These are phyloP conservation scores for Thymus quinquecostatus DNA, from an alignment of 257 asterid species.

Conservation along the genomic window DNA sequence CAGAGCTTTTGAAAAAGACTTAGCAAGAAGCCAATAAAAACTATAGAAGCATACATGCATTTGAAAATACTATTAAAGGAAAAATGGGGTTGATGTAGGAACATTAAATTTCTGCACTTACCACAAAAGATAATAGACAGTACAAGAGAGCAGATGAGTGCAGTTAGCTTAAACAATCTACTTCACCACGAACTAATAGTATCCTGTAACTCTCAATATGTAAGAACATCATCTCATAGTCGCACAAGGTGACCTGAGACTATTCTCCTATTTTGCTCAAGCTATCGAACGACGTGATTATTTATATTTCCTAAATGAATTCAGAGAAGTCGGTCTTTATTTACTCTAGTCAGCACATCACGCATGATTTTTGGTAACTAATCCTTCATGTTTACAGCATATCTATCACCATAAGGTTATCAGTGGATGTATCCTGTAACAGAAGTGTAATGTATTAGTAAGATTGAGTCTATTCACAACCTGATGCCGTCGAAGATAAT, in stretches of 20 bases:
- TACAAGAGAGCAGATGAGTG: neutral
- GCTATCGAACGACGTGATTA: neutral
- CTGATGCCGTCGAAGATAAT: neutral
- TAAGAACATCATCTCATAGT: neutral
- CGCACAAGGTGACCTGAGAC: neutral
- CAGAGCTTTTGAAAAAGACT: neutral
- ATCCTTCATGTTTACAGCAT: neutral
- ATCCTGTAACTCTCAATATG: neutral
- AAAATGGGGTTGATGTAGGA: neutral
- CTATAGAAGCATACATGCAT: neutral
- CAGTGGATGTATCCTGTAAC: neutral
- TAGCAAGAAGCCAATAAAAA: neutral
- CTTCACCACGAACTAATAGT: neutral
- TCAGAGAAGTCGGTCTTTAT: neutral
- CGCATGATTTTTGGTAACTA: neutral
- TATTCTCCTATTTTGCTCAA: neutral
- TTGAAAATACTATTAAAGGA: too few species aligned
- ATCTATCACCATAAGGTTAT: neutral
- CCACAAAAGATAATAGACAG: neutral
- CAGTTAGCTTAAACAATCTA: neutral
- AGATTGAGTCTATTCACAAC: neutral
- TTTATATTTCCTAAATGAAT: too few species aligned
- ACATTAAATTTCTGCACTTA: too few species aligned
- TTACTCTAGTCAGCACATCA: neutral
- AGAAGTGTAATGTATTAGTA: too few species aligned